Evolutionary conservation across 768 basidiomycete species (phyloP), one percentile per base, ranked within the genome.

Genomic region (Termitomyces sp.): DNA sequence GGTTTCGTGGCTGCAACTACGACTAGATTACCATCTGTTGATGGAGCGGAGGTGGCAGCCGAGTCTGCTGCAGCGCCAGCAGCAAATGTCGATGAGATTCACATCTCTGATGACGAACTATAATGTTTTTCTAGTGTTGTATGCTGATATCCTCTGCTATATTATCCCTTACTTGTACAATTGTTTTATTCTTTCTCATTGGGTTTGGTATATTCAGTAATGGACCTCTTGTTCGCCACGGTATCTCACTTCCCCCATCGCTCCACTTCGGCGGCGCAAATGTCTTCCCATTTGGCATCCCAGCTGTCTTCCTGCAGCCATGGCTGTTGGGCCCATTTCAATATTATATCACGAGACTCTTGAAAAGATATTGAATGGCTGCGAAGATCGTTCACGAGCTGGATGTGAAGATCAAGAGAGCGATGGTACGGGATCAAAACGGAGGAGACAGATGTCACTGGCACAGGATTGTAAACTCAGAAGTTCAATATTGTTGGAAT

Each of bases 91-190:
- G 92, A 94, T 57, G 92, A 95, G 74, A 95, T 95, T 58, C 90
- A 88, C 59, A 92, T 94, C 64, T 89, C 87, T 47, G 90, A 92
- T 66, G 90, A 92, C 66, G 92, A 93, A 51, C 89, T 92, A 62
- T 87, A 88, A 66, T 40, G 65, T 23, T 68, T 53, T 63, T 46
- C 10, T 49, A 51, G 19, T 61, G 53, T 56, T 59, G 59, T 59
- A 32, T 58, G 42, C 45, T 27, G 52, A 57, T 57, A 42, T 57
- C 23, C 38, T 53, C 41, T 54, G 25, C 37, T 16, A 11, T 37
- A 42, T 38, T 48, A 35, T 38, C 38, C 51, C 48, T 55, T 52
- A 23, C 29, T 34, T 56, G 46, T 59, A 55, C 52, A 50, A 37
- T 60, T 53, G 44, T 54, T 58, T 53, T 29, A 25, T 21, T 63